These are phyloP conservation scores for Microstegium vimineum DNA, from an alignment of 176 grass and related monocot genomes.

Conservation along the genomic window DNA sequence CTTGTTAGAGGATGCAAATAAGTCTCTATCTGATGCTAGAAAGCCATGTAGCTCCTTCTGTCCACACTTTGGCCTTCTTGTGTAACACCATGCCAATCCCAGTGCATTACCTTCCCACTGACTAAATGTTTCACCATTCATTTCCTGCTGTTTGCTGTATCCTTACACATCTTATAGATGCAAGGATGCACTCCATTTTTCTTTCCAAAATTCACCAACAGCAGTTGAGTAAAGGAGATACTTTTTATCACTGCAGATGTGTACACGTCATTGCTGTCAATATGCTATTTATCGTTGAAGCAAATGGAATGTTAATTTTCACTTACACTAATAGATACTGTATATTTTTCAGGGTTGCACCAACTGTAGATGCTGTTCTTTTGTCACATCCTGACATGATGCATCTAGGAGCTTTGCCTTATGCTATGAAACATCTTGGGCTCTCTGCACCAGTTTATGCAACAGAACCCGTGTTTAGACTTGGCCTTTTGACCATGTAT, in stretches of 20 bases:
- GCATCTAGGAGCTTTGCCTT: slow-evolving; percentile 93
- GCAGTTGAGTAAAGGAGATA: background rate
- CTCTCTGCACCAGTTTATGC: slow-evolving; percentile 86
- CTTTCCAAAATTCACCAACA: background rate
- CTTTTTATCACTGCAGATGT: background rate
- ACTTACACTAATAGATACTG: slow-evolving; percentile 14
- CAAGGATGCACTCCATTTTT: slow-evolving; percentile 1
- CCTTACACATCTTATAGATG: background rate
- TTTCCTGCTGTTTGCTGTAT: background rate
- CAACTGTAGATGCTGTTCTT: slow-evolving; percentile 73
- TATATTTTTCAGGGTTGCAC: slow-evolving; percentile 59
- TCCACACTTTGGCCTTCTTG: background rate
- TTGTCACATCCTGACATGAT: slow-evolving; percentile 82
- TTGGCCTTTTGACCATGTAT: slow-evolving; percentile 97
- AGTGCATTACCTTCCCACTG: background rate
- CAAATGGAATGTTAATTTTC: background rate
- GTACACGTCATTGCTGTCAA: background rate
- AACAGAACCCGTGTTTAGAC: slow-evolving; percentile 88
- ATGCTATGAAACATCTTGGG: slow-evolving; percentile 80
- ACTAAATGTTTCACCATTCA: background rate
- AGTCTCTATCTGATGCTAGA: background rate
- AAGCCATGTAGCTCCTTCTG: background rate
- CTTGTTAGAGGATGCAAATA: background rate
- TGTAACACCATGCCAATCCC: background rate
- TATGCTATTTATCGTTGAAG: background rate